Conservation (phyloP, 345 rosid species). For the Turnera subulata region DNA sequence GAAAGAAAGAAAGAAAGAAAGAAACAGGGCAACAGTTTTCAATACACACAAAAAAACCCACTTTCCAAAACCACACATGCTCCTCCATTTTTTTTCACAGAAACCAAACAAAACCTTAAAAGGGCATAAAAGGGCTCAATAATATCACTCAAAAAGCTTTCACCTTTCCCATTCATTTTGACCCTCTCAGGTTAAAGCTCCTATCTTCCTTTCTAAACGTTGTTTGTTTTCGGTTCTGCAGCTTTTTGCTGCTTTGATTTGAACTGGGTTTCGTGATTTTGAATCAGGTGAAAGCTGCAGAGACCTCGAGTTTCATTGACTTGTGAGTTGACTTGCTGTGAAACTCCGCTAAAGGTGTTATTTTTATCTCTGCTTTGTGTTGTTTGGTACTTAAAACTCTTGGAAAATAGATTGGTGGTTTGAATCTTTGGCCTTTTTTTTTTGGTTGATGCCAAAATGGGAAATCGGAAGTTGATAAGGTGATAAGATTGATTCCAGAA, state of each 20-base stretch:
- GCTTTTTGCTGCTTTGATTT: constrained; percentile 3
- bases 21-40: constrained; percentile 4
- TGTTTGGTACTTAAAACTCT: not conserved
- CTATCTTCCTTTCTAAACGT: not conserved
- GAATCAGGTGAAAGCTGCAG: not conserved
- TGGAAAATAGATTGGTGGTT: not conserved
- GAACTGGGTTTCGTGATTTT: not conserved
- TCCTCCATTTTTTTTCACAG: too few species aligned
- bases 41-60: not conserved
- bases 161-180: not conserved
- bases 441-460: not conserved
- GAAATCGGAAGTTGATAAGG: not conserved
- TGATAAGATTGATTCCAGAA: not conserved
- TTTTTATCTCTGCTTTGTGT: not conserved
- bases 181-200: not conserved
- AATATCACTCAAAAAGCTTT: not conserved
- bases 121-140: too few species aligned
- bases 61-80: constrained; percentile 1
- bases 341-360: not conserved
- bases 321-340: constrained; percentile 16
- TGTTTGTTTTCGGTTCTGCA: not conserved
- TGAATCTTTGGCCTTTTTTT: not conserved
- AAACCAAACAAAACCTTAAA: too few species aligned
- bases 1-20: not conserved
- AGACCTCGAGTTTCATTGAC: constrained; percentile 11